phyloP scores from a whole-genome alignment of 2,329 filamentous ascomycete species.

The Penicillium freii region DNA sequence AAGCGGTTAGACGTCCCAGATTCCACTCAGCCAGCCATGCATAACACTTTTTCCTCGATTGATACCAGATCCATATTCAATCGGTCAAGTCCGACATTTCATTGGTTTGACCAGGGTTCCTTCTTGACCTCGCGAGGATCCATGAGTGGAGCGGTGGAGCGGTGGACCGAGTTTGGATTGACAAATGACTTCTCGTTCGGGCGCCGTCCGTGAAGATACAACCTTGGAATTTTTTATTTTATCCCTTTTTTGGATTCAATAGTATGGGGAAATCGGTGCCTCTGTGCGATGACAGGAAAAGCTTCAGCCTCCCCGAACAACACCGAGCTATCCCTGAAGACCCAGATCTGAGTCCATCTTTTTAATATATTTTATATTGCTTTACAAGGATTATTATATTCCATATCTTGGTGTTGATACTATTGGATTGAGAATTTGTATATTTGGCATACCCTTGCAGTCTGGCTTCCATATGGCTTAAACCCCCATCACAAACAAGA shows the following conservation, averaged over 20 bases:
- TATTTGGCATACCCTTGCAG: conserved; percentile 1
- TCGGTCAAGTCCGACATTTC: conserved; percentile 6
- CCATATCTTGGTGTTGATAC: not conserved
- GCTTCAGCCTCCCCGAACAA: conserved; percentile 10
- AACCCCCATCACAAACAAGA: not conserved
- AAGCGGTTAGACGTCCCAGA: conserved; percentile 23
- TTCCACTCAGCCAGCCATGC: conserved; percentile 29
- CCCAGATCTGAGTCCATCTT: not conserved
- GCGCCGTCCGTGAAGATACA: conserved; percentile 1
- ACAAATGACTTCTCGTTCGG: conserved; percentile 18
- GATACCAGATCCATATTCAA: conserved; percentile 14
- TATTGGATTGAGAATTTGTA: not conserved
- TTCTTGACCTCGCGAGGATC: not conserved
- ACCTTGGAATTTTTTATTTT: not conserved
- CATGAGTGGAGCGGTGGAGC: conserved; percentile 6
- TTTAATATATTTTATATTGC: no score
- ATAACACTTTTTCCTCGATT: conserved; percentile 20
- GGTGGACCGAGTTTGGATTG: conserved; percentile 3
- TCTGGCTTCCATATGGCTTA: not conserved
- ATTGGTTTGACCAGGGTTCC: conserved; percentile 20
- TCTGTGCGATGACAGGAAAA: conserved; percentile 2
- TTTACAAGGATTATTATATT: not conserved
- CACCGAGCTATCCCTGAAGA: conserved; percentile 6
- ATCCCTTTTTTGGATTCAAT: conserved; percentile 5
- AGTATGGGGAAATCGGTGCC: conserved; percentile 13